These are phyloP conservation scores for Aspergillus glaucus DNA, from an alignment of 2,329 filamentous ascomycete genomes.

Conservation along the genomic window DNA sequence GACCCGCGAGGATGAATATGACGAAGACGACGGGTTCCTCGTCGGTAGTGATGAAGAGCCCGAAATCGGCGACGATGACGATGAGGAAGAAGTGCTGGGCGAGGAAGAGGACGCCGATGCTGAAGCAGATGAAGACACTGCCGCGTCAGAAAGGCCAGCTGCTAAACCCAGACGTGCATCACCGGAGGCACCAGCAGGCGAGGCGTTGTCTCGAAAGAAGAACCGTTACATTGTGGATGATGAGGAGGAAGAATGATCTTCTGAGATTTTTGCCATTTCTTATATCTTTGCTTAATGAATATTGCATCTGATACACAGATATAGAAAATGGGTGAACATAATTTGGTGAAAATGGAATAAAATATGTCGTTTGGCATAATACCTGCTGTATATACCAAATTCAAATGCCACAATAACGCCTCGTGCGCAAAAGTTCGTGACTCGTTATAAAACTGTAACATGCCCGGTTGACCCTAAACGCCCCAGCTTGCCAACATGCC, in stretches of 20 bases:
- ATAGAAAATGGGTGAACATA: background rate
- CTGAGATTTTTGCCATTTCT: slow-evolving; percentile 3
- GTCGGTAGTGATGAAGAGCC: slow-evolving; percentile 45
- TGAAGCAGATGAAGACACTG: slow-evolving; percentile 37
- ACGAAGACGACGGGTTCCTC: slow-evolving; percentile 75
- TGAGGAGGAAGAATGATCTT: slow-evolving; percentile 41
- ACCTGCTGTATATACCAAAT: background rate
- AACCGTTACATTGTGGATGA: slow-evolving; percentile 44
- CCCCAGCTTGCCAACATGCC: background rate
- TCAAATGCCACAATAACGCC: background rate
- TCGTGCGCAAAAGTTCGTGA: background rate
- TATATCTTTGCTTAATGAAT: slow-evolving; percentile 1
- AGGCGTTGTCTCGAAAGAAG: slow-evolving; percentile 39
- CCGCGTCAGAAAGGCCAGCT: slow-evolving; percentile 18
- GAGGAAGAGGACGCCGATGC: slow-evolving; percentile 42
- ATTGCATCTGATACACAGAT: background rate
- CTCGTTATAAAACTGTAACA: background rate
- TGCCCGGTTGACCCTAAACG: background rate
- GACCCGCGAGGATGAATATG: slow-evolving; percentile 71
- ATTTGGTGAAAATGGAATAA: background rate
- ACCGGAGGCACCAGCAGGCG: slow-evolving; percentile 18
- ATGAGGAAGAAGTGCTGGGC: slow-evolving; percentile 38
- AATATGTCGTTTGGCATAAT: background rate
- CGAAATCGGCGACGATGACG: slow-evolving; percentile 40
- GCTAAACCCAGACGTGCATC: slow-evolving; percentile 3